Conservation (phyloP, 257 asterid genomes). For the Salvia miltiorrhiza region DNA sequence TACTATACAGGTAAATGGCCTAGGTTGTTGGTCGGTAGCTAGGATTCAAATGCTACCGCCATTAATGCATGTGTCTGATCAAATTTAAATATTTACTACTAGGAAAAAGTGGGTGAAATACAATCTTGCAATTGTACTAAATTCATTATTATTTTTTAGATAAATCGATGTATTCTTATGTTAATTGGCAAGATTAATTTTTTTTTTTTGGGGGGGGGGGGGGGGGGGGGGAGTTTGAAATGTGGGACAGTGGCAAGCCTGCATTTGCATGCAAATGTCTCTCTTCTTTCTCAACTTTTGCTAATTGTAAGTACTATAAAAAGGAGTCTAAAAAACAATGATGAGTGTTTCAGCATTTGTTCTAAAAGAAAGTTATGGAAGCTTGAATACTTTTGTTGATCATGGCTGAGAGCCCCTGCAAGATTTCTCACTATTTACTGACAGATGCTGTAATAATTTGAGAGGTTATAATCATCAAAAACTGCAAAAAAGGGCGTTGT, state of each 20-base stretch:
- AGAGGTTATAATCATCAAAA: conserved; percentile 32
- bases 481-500: conserved; percentile 18
- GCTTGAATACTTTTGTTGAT: conserved; percentile 36
- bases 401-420: conserved; percentile 17
- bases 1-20: not conserved
- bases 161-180: not conserved
- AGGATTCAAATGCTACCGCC: not conserved
- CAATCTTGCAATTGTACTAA: not conserved
- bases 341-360: conserved; percentile 22
- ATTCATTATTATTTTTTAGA: not conserved
- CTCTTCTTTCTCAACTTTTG: conserved; percentile 19
- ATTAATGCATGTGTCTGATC: conserved; percentile 4
- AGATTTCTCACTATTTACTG: conserved; percentile 25
- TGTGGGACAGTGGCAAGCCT: conserved; percentile 16
- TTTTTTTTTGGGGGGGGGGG: too few relatives aligned
- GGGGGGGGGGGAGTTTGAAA: not conserved
- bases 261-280: conserved; percentile 35
- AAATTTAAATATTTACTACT: not conserved
- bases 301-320: conserved; percentile 21
- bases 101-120: not conserved
- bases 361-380: conserved; percentile 24
- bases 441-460: conserved; percentile 27
- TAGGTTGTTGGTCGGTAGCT: conserved; percentile 8
- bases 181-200: too few relatives aligned
- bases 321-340: conserved; percentile 34